phyloP scores from a whole-genome alignment of 805 yeast genomes.

The Monosporozyma aquatica region DNA sequence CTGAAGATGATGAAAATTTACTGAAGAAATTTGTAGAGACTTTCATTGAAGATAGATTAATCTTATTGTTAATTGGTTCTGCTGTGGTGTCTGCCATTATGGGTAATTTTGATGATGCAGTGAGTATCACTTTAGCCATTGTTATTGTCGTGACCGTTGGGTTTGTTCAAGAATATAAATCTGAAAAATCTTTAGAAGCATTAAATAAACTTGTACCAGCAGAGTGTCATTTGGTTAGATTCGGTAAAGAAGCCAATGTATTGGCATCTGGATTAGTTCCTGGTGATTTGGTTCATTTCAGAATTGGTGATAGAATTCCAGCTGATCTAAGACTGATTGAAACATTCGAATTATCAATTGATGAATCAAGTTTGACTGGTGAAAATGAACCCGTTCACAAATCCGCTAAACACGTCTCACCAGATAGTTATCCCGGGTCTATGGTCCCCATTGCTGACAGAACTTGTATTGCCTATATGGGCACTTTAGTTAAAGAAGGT shows the following conservation, averaged over 20 bases:
- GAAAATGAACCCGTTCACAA: constrained; percentile 86
- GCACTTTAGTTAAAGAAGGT: constrained; percentile 93
- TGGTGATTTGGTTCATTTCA: constrained; percentile 84
- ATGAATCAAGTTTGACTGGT: constrained; percentile 93
- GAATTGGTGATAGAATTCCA: constrained; percentile 92
- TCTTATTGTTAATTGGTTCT: constrained; percentile 78
- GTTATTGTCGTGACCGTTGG: constrained; percentile 93
- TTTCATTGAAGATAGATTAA: constrained; percentile 86
- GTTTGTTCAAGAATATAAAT: constrained; percentile 91
- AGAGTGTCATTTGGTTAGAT: constrained; percentile 85
- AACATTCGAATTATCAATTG: constrained; percentile 73
- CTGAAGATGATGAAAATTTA: constrained; percentile 69
- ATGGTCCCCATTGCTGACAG: constrained; percentile 59
- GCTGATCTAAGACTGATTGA: constrained; percentile 83
- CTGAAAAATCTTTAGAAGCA: constrained; percentile 91
- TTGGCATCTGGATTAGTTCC: constrained; percentile 86
- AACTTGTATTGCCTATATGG: constrained; percentile 84
- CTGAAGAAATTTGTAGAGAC: constrained; percentile 64
- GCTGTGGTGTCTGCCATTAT: constrained; percentile 78
- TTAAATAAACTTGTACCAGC: constrained; percentile 91
- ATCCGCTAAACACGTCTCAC: constrained; percentile 36
- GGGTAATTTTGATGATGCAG: constrained; percentile 95
- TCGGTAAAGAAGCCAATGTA: constrained; percentile 67
- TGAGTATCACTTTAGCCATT: constrained; percentile 88
- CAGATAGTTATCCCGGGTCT: constrained; percentile 20